Conservation (phyloP, 768 basidiomycete genomes). For the Podaxis sp. region DNA sequence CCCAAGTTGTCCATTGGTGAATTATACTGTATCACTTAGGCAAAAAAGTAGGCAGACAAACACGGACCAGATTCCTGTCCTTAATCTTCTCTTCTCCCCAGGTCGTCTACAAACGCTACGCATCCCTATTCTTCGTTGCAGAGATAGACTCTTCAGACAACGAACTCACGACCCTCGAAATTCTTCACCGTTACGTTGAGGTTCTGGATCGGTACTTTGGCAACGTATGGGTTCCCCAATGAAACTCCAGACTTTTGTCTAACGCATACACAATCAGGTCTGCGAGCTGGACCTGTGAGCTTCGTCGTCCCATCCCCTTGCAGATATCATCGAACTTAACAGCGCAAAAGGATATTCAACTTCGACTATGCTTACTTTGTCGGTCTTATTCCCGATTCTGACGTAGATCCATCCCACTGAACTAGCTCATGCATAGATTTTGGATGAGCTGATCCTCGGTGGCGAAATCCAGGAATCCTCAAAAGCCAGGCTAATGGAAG, state of each 20-base stretch:
- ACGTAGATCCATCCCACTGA: neutral
- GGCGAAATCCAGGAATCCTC: conserved; percentile 95
- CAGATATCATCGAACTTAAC: neutral
- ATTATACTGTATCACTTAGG: neutral
- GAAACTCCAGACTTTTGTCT: conserved; percentile 25
- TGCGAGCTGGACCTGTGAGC: conserved; percentile 89
- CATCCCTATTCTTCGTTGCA: conserved; percentile 92
- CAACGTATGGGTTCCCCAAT: conserved; percentile 48
- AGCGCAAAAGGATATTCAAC: conserved; percentile 79
- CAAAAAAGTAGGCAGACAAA: neutral
- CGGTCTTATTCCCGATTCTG: conserved; percentile 11
- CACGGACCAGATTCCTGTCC: neutral
- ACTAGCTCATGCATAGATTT: conserved; percentile 41
- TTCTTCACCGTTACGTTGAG: conserved; percentile 93
- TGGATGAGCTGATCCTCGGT: conserved; percentile 91
- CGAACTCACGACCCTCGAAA: conserved; percentile 86
- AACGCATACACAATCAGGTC: conserved; percentile 55
- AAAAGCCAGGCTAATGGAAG: conserved; percentile 55
- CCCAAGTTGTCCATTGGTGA: neutral
- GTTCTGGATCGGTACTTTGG: conserved; percentile 88
- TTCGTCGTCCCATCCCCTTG: neutral
- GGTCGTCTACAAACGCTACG: conserved; percentile 93
- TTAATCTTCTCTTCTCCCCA: conserved; percentile 21
- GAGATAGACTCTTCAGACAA: conserved; percentile 84
- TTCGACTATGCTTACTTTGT: conserved; percentile 95